Evolutionary conservation across 148 eudicot species (phyloP).

Genomic region (Silene conica): DNA sequence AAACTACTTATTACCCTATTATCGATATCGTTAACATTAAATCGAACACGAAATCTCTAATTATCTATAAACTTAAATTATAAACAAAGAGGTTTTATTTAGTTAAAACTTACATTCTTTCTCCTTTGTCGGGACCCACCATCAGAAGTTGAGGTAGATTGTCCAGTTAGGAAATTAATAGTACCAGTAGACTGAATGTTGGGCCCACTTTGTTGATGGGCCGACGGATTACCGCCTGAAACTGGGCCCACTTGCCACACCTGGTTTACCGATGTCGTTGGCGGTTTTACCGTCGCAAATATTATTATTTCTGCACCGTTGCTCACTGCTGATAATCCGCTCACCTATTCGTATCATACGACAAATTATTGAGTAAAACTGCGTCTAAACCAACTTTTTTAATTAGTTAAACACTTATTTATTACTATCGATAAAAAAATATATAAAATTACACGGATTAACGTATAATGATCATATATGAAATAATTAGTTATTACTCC

Average conservation of each 20-base stretch:
- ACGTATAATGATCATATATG: too few relatives aligned
- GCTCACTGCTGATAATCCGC: slow-evolving; percentile 33
- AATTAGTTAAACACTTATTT: too few relatives aligned
- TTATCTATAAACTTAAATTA: too few relatives aligned
- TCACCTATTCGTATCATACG: slow-evolving; percentile 22
- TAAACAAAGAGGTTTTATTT: not conserved
- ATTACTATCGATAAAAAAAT: too few relatives aligned
- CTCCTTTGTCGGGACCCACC: slow-evolving; percentile 11
- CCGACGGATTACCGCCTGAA: slow-evolving; percentile 15
- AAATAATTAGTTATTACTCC: too few relatives aligned
- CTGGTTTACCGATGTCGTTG: slow-evolving; percentile 50
- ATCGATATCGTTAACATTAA: too few relatives aligned
- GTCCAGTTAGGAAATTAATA: slow-evolving; percentile 47
- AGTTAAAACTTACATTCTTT: slow-evolving; percentile 32
- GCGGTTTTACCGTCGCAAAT: slow-evolving; percentile 61
- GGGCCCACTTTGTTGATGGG: slow-evolving; percentile 19
- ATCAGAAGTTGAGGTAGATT: slow-evolving; percentile 14
- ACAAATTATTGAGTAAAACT: too few relatives aligned
- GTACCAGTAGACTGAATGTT: slow-evolving; percentile 35
- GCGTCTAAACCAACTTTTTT: not conserved
- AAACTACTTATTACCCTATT: too few relatives aligned
- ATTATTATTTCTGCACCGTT: slow-evolving; percentile 39
- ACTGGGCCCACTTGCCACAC: slow-evolving; percentile 75
- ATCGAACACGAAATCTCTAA: too few relatives aligned
- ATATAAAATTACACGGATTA: too few relatives aligned